These are phyloP conservation scores for Botrytis pseudocinerea DNA, from an alignment of 2,329 filamentous ascomycete genomes.

Conservation along the genomic window DNA sequence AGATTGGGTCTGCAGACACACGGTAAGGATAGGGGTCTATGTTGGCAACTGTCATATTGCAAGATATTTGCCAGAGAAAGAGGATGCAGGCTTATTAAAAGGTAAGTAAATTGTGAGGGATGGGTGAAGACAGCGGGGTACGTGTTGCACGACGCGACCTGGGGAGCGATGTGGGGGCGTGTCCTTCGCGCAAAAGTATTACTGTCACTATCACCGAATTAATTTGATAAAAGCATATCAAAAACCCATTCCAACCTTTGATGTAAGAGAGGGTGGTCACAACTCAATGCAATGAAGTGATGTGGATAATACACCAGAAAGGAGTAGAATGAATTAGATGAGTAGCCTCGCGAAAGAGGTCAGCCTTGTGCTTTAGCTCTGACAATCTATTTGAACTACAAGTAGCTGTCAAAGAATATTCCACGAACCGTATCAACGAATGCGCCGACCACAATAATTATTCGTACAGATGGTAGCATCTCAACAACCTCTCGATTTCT, in stretches of 20 bases:
- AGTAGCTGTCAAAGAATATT: slow-evolving; percentile 10
- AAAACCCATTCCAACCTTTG: not conserved
- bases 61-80: not conserved
- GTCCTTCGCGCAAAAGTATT: not conserved
- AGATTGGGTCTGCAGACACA: slow-evolving; percentile 34
- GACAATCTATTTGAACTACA: not conserved
- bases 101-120: not conserved
- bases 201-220: no score
- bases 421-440: not conserved
- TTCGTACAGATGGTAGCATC: not conserved
- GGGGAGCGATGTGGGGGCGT: not conserved
- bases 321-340: not conserved
- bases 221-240: no score
- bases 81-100: not conserved
- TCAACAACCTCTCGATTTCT: not conserved
- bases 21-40: slow-evolving; percentile 30
- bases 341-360: slow-evolving; percentile 1
- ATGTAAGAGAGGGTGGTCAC: not conserved
- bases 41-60: slow-evolving; percentile 26
- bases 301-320: not conserved
- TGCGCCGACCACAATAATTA: slow-evolving; percentile 11
- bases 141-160: not conserved
- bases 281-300: not conserved
- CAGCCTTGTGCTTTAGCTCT: slow-evolving; percentile 15
- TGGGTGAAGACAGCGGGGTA: slow-evolving; percentile 11